These are phyloP conservation scores for Lotus japonicus DNA, from an alignment of 306 rosid genomes.

Conservation along the genomic window DNA sequence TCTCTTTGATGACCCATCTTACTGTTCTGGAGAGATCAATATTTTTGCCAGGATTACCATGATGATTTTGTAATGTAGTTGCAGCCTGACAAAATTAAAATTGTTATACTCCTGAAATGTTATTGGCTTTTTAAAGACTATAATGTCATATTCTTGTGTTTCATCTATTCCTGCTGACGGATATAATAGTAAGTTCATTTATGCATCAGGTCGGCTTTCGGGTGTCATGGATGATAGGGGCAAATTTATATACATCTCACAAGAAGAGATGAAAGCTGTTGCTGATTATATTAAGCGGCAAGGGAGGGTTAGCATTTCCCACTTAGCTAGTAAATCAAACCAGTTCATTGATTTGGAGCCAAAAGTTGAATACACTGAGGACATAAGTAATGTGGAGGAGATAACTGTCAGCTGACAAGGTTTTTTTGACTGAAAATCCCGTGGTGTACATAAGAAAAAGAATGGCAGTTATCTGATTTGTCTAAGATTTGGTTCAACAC, in stretches of 20 bases:
- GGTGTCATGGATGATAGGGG: constrained; percentile 99
- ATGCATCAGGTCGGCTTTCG: constrained; percentile 67
- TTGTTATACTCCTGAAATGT: not conserved
- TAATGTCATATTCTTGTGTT: not conserved
- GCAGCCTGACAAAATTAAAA: too few relatives aligned
- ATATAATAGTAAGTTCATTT: constrained; percentile 6
- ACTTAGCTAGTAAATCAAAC: constrained; percentile 91
- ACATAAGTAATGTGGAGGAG: constrained; percentile 48
- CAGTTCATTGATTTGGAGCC: constrained; percentile 99
- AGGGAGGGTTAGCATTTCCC: constrained; percentile 94
- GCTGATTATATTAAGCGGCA: constrained; percentile 82
- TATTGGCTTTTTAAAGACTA: not conserved
- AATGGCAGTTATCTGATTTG: not conserved
- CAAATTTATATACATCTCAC: constrained; percentile 83
- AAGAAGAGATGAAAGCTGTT: constrained; percentile 94
- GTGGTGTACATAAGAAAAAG: not conserved
- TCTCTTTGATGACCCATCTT: not conserved
- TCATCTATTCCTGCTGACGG: not conserved
- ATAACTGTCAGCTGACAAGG: constrained; percentile 44
- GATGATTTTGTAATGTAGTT: not conserved
- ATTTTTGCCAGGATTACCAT: not conserved
- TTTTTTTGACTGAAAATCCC: constrained; percentile 11
- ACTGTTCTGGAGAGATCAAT: not conserved
- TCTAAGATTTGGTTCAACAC: constrained; percentile 14
- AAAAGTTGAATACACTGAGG: constrained; percentile 58